Evolutionary conservation across 2,329 filamentous ascomycete genomes (phyloP).

Genomic region (Pseudocercospora vitis): DNA sequence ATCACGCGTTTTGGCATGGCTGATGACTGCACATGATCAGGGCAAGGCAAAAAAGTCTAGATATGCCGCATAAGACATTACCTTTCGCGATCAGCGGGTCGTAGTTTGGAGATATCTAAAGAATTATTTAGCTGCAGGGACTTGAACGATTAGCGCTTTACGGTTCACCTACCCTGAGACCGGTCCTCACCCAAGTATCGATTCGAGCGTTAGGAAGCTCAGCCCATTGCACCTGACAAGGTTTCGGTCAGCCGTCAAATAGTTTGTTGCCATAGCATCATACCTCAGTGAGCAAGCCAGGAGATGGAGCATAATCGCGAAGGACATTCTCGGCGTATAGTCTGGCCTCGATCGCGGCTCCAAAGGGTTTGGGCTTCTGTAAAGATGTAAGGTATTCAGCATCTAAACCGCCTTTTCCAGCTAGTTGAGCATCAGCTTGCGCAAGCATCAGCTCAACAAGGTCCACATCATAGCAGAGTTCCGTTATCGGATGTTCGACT

Average conservation of each 20-base stretch:
- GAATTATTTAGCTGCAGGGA: too few relatives aligned
- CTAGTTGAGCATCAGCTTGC: conserved; percentile 54
- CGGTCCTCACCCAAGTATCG: conserved; percentile 64
- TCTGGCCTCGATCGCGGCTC: conserved; percentile 55
- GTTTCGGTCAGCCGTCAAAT: background rate
- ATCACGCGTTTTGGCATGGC: conserved; percentile 46
- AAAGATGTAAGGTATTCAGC: conserved; percentile 44
- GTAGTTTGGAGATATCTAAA: conserved; percentile 59
- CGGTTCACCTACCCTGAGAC: conserved; percentile 43
- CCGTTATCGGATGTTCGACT: conserved; percentile 60
- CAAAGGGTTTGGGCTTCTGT: conserved; percentile 46
- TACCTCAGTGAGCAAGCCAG: conserved; percentile 57
- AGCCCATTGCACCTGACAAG: conserved; percentile 47
- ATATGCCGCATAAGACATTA: background rate
- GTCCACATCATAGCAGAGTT: conserved; percentile 56
- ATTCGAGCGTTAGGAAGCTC: conserved; percentile 54
- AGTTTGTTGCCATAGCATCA: background rate
- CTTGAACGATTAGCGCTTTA: too few relatives aligned
- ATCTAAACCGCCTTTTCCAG: conserved; percentile 49
- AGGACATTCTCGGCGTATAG: conserved; percentile 61
- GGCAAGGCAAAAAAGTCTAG: conserved; percentile 47
- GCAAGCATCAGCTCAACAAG: conserved; percentile 57
- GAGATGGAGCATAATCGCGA: conserved; percentile 58
- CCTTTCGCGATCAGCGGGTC: conserved; percentile 40
- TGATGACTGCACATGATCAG: conserved; percentile 47